phyloP scores from a whole-genome alignment of 345 rosid species.

The Nasturtium officinale region DNA sequence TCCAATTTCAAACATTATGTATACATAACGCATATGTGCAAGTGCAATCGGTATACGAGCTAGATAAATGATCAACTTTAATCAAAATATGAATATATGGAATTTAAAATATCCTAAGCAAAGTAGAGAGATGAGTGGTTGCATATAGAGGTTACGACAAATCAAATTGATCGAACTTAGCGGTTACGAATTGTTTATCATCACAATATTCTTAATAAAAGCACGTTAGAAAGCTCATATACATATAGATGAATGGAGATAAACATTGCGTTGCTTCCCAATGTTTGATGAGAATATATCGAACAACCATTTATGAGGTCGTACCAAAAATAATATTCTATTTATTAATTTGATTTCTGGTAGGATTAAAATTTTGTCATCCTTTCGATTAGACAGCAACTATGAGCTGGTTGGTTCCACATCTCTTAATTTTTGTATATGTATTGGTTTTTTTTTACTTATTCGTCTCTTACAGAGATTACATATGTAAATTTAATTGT shows the following conservation, averaged over 20 bases:
- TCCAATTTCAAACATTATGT: background rate
- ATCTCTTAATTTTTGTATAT: background rate
- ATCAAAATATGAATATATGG: background rate
- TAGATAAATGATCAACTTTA: background rate
- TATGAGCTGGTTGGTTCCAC: slow-evolving; percentile 17
- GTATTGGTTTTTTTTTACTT: background rate
- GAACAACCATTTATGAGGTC: background rate
- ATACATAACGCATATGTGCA: background rate
- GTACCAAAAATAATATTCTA: background rate
- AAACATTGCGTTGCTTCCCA: background rate
- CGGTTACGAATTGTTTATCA: background rate
- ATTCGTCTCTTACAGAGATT: slow-evolving; percentile 15
- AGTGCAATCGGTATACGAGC: background rate
- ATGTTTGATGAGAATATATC: background rate
- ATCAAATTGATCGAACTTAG: background rate
- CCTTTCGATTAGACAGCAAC: slow-evolving; percentile 6
- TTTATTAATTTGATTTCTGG: background rate
- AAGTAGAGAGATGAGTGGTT: background rate
- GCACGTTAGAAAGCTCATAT: background rate
- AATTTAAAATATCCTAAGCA: background rate
- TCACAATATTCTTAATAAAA: background rate
- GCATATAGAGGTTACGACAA: background rate
- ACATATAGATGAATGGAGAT: background rate
- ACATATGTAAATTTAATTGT: slow-evolving; percentile 7
- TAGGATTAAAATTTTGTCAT: background rate